Evolutionary conservation across 1,139 yeast species (phyloP).

Genomic region (Yamadazyma buinensis): DNA sequence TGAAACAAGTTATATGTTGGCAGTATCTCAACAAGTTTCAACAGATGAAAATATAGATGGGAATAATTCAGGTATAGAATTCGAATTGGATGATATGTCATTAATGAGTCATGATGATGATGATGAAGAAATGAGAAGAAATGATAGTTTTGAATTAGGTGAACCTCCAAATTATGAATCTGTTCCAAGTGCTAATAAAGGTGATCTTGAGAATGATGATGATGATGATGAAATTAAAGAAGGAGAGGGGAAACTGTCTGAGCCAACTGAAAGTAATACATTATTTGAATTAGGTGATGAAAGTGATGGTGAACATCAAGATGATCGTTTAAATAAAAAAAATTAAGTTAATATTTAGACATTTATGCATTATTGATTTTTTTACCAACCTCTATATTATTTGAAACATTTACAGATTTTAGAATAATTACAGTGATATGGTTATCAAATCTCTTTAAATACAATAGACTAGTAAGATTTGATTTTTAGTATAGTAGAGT

Average conservation of each 20-base stretch:
- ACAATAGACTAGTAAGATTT: too few species aligned
- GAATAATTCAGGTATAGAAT: constrained; percentile 47
- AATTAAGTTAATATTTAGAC: neutral
- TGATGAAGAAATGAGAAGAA: constrained; percentile 19
- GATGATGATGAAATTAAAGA: neutral
- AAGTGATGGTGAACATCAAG: constrained; percentile 24
- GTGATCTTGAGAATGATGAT: too few species aligned
- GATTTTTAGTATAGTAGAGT: too few species aligned
- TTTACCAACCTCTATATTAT: too few species aligned
- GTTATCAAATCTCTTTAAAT: too few species aligned
- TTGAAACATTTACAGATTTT: too few species aligned
- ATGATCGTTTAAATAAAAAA: constrained; percentile 22
- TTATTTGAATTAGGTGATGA: constrained; percentile 39
- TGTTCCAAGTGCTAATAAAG: constrained; percentile 5
- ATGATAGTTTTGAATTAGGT: constrained; percentile 35
- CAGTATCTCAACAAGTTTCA: constrained; percentile 89
- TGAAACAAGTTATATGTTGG: constrained; percentile 89
- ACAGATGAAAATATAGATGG: constrained; percentile 58
- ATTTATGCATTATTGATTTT: too few species aligned
- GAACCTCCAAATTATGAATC: constrained; percentile 27
- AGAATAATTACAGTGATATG: too few species aligned
- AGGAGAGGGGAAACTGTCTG: too few species aligned
- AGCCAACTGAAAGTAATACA: constrained; percentile 20
- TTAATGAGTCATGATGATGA: constrained; percentile 52
- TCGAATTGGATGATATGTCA: constrained; percentile 72